These are phyloP conservation scores for Apiotrichum sp. DNA, from an alignment of 1,284 basidiomycete genomes.

Conservation along the genomic window DNA sequence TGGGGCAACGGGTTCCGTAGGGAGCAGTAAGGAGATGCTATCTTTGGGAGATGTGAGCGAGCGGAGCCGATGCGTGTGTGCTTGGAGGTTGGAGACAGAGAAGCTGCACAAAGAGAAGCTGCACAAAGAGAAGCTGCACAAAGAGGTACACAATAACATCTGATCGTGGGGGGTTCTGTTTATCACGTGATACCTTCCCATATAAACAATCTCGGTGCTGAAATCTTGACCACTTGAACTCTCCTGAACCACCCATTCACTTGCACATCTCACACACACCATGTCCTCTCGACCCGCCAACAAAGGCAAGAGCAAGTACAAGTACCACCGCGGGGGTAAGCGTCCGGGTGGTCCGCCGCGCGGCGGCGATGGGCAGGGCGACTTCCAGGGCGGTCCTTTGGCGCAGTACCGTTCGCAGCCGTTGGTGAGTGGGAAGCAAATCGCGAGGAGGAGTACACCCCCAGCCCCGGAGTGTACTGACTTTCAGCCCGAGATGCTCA, in stretches of 20 bases:
- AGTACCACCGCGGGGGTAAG: neutral
- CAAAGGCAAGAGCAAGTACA: neutral
- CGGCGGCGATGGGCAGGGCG: conserved; percentile 16
- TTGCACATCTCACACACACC: neutral
- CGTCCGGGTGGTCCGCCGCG: conserved; percentile 5
- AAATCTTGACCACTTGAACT: too few relatives aligned
- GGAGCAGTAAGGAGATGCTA: conserved; percentile 6
- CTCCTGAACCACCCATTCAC: too few relatives aligned
- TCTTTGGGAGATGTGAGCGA: too few relatives aligned
- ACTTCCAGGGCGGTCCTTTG: conserved; percentile 12
- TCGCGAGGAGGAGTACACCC: neutral
- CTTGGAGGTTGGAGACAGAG: too few relatives aligned
- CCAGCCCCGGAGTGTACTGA: too few relatives aligned
- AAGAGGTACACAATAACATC: too few relatives aligned
- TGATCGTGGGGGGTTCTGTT: too few relatives aligned
- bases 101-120: too few relatives aligned
- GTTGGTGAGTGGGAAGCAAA: conserved; percentile 5
- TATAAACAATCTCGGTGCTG: too few relatives aligned
- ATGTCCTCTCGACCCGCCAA: neutral
- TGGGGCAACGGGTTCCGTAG: conserved; percentile 20
- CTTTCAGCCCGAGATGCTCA: conserved; percentile 30
- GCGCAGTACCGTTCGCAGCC: conserved; percentile 15
- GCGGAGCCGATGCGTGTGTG: too few relatives aligned
- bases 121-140: too few relatives aligned
- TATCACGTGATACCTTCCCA: too few relatives aligned